Conservation (phyloP, 805 yeast genomes). For the Candida loeiensis region DNA sequence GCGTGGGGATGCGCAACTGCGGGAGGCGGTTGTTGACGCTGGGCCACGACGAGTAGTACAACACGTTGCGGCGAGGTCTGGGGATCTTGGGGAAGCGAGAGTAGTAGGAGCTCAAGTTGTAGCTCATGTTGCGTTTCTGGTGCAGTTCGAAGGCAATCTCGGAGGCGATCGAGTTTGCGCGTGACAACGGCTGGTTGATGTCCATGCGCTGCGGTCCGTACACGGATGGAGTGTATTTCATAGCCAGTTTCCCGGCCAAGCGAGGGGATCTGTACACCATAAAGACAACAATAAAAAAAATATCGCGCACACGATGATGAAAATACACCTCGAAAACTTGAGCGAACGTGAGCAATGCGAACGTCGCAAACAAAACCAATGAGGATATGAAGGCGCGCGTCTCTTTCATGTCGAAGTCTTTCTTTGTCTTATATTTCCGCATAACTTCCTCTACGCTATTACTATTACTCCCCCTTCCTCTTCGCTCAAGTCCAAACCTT, state of each 20-base stretch:
- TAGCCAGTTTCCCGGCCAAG: conserved; percentile 13
- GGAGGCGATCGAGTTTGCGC: conserved; percentile 35
- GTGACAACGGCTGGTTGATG: conserved; percentile 40
- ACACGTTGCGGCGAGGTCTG: conserved; percentile 51
- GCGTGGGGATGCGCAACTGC: conserved; percentile 21
- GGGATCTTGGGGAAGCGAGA: conserved; percentile 54
- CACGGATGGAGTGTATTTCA: conserved; percentile 25
- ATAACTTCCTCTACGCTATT: too few species aligned
- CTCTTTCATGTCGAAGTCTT: too few species aligned
- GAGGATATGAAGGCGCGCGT: too few species aligned
- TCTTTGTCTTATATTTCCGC: too few species aligned
- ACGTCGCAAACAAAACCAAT: too few species aligned
- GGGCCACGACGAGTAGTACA: conserved; percentile 48
- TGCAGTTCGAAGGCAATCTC: conserved; percentile 25
- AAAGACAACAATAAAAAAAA: not conserved
- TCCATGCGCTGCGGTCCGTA: conserved; percentile 38
- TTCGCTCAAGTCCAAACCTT: too few species aligned
- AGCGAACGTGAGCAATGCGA: too few species aligned
- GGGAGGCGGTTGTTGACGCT: conserved; percentile 21
- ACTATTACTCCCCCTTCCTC: too few species aligned
- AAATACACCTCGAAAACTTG: too few species aligned
- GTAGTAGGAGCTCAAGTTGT: conserved; percentile 22
- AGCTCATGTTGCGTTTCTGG: conserved; percentile 13
- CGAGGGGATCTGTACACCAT: conserved; percentile 9
- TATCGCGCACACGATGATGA: too few species aligned